These are phyloP conservation scores for Triticum dicoccoides DNA, from an alignment of 176 grass and related monocot genomes.

Conservation along the genomic window DNA sequence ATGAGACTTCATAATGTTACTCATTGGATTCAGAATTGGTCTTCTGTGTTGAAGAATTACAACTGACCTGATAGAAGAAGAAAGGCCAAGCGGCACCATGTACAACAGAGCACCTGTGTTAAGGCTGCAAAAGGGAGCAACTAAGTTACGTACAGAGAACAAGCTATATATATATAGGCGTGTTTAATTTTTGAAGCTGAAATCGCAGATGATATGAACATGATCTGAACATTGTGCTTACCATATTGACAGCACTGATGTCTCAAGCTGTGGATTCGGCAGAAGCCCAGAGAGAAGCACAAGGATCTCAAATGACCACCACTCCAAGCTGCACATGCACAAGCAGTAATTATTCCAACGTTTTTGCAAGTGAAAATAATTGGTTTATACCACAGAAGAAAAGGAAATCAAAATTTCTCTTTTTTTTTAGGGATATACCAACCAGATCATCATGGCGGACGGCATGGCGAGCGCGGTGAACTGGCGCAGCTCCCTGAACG, in stretches of 20 bases:
- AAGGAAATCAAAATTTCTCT: no score
- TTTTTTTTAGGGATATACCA: no score
- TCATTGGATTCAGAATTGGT: not conserved
- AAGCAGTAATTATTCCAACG: not conserved
- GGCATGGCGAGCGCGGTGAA: slow-evolving; percentile 31
- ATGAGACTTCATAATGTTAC: no score
- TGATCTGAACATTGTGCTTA: not conserved
- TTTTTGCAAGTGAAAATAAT: not conserved
- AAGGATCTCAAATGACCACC: slow-evolving; percentile 50
- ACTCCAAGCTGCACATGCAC: slow-evolving; percentile 24
- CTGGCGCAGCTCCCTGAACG: not conserved
- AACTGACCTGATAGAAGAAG: slow-evolving; percentile 22
- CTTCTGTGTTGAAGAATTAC: not conserved
- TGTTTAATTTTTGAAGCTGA: not conserved
- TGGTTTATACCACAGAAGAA: not conserved
- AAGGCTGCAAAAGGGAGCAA: not conserved
- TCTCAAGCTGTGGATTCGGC: slow-evolving; percentile 37
- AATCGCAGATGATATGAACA: not conserved
- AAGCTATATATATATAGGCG: not conserved
- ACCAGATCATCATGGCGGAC: slow-evolving; percentile 42
- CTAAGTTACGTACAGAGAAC: not conserved
- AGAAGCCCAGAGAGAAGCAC: slow-evolving; percentile 40
- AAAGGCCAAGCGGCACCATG: slow-evolving; percentile 36
- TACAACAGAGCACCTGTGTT: slow-evolving; percentile 34
- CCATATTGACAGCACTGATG: slow-evolving; percentile 43